These are phyloP conservation scores for Ophiosphaerella herpotricha DNA, from an alignment of 2,329 filamentous ascomycete species.

Conservation along the genomic window DNA sequence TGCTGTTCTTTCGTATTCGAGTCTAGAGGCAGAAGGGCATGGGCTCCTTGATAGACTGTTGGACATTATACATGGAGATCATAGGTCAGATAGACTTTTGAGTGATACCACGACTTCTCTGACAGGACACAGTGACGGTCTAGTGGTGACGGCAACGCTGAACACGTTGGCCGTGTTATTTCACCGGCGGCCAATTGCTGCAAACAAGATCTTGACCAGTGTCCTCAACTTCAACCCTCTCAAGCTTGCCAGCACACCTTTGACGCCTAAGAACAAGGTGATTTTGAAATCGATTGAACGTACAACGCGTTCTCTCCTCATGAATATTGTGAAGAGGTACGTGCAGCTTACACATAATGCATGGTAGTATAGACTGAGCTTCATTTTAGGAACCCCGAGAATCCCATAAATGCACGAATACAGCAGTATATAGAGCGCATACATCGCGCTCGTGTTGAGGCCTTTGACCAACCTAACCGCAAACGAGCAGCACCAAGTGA, in stretches of 20 bases:
- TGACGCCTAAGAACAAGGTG: conserved; percentile 79
- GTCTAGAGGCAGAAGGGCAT: conserved; percentile 89
- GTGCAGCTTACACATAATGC: conserved; percentile 18
- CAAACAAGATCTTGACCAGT: conserved; percentile 82
- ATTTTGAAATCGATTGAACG: conserved; percentile 93
- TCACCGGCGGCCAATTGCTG: conserved; percentile 77
- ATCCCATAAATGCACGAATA: conserved; percentile 75
- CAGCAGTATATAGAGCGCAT: conserved; percentile 86
- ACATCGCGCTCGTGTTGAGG: conserved; percentile 75
- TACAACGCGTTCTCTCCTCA: conserved; percentile 80
- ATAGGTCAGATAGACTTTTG: conserved; percentile 64
- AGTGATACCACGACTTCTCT: conserved; percentile 19
- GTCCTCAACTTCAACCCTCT: conserved; percentile 92
- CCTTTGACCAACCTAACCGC: conserved; percentile 76
- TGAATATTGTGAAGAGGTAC: conserved; percentile 81
- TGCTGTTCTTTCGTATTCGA: conserved; percentile 74
- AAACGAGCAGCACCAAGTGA: conserved; percentile 77
- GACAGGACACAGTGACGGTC: conserved; percentile 68
- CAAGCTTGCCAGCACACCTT: conserved; percentile 73
- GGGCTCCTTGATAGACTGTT: conserved; percentile 89
- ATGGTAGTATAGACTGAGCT: conserved; percentile 2
- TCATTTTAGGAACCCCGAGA: conserved; percentile 71
- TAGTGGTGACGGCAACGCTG: conserved; percentile 87
- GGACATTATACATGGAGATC: conserved; percentile 81
- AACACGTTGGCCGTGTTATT: conserved; percentile 86